Evolutionary conservation across 306 rosid species (phyloP), one percentile per base, ranked within the genome.

Genomic region (Cicer chorassanicum): DNA sequence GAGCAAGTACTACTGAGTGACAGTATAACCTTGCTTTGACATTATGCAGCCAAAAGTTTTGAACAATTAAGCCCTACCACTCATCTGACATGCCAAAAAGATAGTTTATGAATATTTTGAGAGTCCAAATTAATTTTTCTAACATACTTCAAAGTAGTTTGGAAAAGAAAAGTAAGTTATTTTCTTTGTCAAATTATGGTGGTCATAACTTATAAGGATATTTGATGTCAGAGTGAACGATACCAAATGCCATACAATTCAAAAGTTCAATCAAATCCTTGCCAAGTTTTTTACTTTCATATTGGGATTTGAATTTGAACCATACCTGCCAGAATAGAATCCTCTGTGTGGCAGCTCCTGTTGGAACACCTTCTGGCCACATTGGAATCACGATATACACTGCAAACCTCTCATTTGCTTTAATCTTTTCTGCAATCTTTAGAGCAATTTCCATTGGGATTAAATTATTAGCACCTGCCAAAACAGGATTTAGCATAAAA

Each of bases 351-450:
- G 98, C 94, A 70, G 86, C 86, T 72, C 94, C 98, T 16, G 96
- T 89, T 6, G 98, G 98, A 80, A 80, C 90, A 61, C 98, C 98
- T 82, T 93, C 97, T 7, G 97, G 97, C 98, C 98, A 93, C 98
- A 93, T 93, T 16, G 97, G 98, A 72, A 93, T 91, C 61, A 93
- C 86, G 70, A 93, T 86, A 85, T 93, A 93, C 16, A 76, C 98
- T n/a, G 96, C 92, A 51, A 93, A 93, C 85, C 98, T 89, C 88
- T 93, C 91, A 44, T 88, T 87, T 79, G 90, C 96, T 85, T 81
- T 88, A 69, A 91, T 89, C 84, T 93, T 93, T 18, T 82, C 88
- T 12, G 92, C 92, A 77, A 93, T 93, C 90, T 93, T 93, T 21
- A 93, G 96, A 75, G 98, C 96, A 78, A 93, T 93, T 84, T 93